Evolutionary conservation across 805 yeast species (phyloP), one percentile per base, ranked within the genome.

Genomic region (Starmerella floricola): DNA sequence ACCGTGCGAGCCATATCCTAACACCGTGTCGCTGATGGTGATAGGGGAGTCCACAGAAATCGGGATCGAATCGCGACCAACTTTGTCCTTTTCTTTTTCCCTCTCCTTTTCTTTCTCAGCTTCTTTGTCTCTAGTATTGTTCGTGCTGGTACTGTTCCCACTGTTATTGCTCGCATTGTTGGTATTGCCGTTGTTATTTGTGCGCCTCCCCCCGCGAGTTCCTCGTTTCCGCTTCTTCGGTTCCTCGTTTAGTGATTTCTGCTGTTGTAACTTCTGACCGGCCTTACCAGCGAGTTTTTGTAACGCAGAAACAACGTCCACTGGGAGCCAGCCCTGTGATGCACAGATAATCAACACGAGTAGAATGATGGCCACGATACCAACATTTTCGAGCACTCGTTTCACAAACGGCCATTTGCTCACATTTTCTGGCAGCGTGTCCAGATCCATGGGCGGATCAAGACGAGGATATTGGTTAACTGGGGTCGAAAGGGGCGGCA

Each of bases 1-100:
- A 21, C 98, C 98, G 53, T 87, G 95, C 1, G 95, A 84, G 1
- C 98, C 98, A 58, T 84, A 85, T 1, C 98, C 98, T 38, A 91
- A 63, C n/a, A 86, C 71, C 23, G 71, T 74, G 48, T 80, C 80
- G 0, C 93, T 74, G 3, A 88, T 72, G 5, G 44, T 34, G 13
- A 60, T 41, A 1, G 58, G 58, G 8, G 44, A 16, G 31, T 17
- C 37, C 29, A 12, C 21, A 34, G 27, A 20, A 30, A 20, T 38
- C 20, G 33, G 27, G 27, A 16, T 13, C n/a, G 34, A 28, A 20
- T 30, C 43, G 3, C 39, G 26, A 3, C 24, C 13, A 8, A 6
- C 29, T 27, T 20, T 16, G 18, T 40, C 36, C 5, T 34, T 43
- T 10, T 41, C 39, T 5, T 29, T 33, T 10, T 34, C 37, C 29